phyloP scores from a whole-genome alignment of 805 yeast species.

The Hanseniaspora clermontiae region DNA sequence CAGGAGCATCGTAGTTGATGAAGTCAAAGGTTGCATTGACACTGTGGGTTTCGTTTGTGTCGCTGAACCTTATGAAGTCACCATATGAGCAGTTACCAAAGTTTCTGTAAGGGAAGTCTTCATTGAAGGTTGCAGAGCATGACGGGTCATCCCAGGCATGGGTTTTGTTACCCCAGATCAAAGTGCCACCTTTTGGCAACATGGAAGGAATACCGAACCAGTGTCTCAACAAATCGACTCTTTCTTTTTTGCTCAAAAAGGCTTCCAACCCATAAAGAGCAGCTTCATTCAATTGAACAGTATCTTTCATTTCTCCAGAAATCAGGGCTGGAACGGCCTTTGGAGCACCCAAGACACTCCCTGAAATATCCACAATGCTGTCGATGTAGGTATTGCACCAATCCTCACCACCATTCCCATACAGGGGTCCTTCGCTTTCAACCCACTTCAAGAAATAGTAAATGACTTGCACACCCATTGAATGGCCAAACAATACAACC shows the following conservation, averaged over 20 bases:
- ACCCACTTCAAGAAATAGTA: slow-evolving; percentile 92
- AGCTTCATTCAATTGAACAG: slow-evolving; percentile 81
- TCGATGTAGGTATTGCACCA: slow-evolving; percentile 85
- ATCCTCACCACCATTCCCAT: slow-evolving; percentile 78
- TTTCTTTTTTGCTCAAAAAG: slow-evolving; percentile 78
- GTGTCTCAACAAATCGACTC: slow-evolving; percentile 70
- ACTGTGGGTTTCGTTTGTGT: slow-evolving; percentile 47
- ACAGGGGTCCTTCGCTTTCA: slow-evolving; percentile 67
- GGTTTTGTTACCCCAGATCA: slow-evolving; percentile 69
- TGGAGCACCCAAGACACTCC: slow-evolving; percentile 87
- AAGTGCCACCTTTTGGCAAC: slow-evolving; percentile 91
- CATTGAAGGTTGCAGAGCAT: slow-evolving; percentile 8
- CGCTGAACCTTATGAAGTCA: slow-evolving; percentile 54
- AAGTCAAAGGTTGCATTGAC: slow-evolving; percentile 55
- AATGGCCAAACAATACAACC: slow-evolving; percentile 72
- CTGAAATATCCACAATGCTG: slow-evolving; percentile 75
- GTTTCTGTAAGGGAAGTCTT: slow-evolving; percentile 12
- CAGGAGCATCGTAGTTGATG: slow-evolving; percentile 52
- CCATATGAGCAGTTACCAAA: slow-evolving; percentile 45
- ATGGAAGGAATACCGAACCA: slow-evolving; percentile 94
- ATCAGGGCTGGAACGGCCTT: slow-evolving; percentile 80
- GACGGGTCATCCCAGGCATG: slow-evolving; percentile 58
- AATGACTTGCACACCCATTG: slow-evolving; percentile 90
- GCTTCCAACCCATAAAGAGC: slow-evolving; percentile 92
- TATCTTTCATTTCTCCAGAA: slow-evolving; percentile 98